Evolutionary conservation across 2,329 filamentous ascomycete genomes (phyloP).

Genomic region (Aspergillus glaucus): DNA sequence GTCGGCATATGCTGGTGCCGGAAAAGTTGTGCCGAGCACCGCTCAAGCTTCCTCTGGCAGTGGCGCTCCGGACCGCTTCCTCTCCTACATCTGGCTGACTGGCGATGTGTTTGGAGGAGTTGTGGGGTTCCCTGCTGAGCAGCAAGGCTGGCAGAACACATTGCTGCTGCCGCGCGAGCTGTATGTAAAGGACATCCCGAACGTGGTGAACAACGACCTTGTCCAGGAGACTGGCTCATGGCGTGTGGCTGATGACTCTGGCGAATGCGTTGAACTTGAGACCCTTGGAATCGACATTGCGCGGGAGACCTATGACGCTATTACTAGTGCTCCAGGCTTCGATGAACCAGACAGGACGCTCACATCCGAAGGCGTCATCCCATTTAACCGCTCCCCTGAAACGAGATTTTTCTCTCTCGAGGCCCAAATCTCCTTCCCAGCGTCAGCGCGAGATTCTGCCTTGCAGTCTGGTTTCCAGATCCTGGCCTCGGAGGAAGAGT

Average conservation of each 20-base stretch:
- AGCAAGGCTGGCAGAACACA: conserved; percentile 11
- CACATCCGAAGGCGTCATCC: background rate
- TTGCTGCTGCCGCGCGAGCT: conserved; percentile 12
- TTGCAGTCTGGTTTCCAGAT: conserved; percentile 12
- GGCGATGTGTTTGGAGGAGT: conserved; percentile 9
- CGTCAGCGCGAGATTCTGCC: conserved; percentile 2
- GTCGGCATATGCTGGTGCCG: conserved; percentile 13
- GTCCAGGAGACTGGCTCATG: conserved; percentile 5
- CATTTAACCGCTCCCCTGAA: conserved; percentile 5
- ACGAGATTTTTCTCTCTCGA: conserved; percentile 7
- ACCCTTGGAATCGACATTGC: conserved; percentile 14
- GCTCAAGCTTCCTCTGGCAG: conserved; percentile 10
- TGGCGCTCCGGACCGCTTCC: conserved; percentile 11
- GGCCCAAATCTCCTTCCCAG: conserved; percentile 6
- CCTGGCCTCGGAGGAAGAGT: conserved; percentile 8
- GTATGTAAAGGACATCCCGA: conserved; percentile 4
- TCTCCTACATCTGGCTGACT: conserved; percentile 13
- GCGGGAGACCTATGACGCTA: conserved; percentile 9
- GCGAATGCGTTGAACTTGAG: conserved; percentile 4
- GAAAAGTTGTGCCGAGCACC: conserved; percentile 11
- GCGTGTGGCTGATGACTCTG: conserved; percentile 3
- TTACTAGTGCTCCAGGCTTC: conserved; percentile 1
- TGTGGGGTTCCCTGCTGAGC: conserved; percentile 7
- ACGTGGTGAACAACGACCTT: conserved; percentile 11
- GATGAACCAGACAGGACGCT: conserved; percentile 3